phyloP scores from a whole-genome alignment of 2,329 filamentous ascomycete genomes.

The Geosmithia putterillii region DNA sequence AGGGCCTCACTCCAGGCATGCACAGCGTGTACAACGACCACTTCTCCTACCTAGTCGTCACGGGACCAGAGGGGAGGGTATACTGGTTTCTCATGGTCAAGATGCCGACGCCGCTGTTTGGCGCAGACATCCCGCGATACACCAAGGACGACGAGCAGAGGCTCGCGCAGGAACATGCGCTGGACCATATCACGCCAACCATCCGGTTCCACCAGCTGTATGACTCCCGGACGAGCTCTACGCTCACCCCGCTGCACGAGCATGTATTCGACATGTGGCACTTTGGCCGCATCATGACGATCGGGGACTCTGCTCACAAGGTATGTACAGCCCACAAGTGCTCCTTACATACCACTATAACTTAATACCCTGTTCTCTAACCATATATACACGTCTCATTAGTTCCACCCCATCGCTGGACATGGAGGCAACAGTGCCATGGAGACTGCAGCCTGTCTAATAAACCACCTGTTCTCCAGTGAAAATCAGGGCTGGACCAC shows the following conservation, averaged over 20 bases:
- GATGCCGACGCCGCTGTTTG: slow-evolving; percentile 12
- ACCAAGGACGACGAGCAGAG: slow-evolving; percentile 11
- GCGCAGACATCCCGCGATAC: slow-evolving; percentile 8
- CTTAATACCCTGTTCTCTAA: neutral
- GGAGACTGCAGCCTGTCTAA: neutral
- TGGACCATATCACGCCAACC: neutral
- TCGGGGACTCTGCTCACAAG: slow-evolving; percentile 30
- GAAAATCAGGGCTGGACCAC: neutral
- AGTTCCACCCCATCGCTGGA: slow-evolving; percentile 1
- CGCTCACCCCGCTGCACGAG: slow-evolving; percentile 19
- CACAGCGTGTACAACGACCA: slow-evolving; percentile 3
- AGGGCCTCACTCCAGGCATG: slow-evolving; percentile 2
- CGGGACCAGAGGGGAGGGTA: slow-evolving; percentile 12
- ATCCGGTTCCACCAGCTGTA: slow-evolving; percentile 14
- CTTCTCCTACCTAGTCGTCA: slow-evolving; percentile 11
- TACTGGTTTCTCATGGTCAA: slow-evolving; percentile 23
- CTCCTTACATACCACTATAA: too few species aligned
- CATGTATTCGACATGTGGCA: slow-evolving; percentile 24
- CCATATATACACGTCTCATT: neutral
- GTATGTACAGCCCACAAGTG: slow-evolving; percentile 4
- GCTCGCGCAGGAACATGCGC: neutral
- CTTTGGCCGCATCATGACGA: slow-evolving; percentile 21
- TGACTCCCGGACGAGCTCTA: slow-evolving; percentile 11
- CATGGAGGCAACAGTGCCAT: slow-evolving; percentile 1
- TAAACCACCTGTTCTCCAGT: neutral